Evolutionary conservation across 2,329 filamentous ascomycete species (phyloP).

Genomic region (Fusarium bulbicola): DNA sequence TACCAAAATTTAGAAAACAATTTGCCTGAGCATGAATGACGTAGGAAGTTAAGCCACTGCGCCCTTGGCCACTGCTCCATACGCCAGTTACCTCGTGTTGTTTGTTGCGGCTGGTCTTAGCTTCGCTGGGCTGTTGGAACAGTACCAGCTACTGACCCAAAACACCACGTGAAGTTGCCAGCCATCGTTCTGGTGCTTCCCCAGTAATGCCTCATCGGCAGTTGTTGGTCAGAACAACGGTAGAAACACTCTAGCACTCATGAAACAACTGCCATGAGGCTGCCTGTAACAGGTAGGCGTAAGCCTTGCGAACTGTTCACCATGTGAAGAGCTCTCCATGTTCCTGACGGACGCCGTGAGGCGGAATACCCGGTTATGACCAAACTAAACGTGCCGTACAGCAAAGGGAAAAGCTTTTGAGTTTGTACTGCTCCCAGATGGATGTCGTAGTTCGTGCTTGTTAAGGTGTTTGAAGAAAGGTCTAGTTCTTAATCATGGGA

Average conservation of each 20-base stretch:
- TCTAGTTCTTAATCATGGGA: not conserved
- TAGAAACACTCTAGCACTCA: not conserved
- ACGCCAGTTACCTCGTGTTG: fast-evolving
- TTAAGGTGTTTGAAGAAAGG: not conserved
- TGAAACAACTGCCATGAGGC: not conserved
- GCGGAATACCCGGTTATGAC: not conserved
- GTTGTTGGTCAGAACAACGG: not conserved
- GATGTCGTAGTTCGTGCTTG: not conserved
- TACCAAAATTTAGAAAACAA: not conserved
- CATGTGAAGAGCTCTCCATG: not conserved
- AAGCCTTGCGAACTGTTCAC: not conserved
- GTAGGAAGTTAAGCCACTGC: not conserved
- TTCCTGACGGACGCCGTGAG: not conserved
- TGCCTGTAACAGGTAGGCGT: not conserved
- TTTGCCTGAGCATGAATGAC: not conserved
- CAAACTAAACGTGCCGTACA: not conserved
- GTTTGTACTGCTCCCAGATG: not conserved
- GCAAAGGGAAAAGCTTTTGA: fast-evolving
- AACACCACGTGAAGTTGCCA: not conserved
- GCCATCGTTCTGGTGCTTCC: not conserved
- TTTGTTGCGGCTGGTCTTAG: not conserved
- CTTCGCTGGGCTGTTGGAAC: not conserved
- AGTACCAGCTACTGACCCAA: not conserved
- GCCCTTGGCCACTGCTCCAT: too few relatives aligned
- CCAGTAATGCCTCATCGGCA: not conserved